Evolutionary conservation across 2,329 filamentous ascomycete species (phyloP).

Genomic region (Fusarium odoratissimum): DNA sequence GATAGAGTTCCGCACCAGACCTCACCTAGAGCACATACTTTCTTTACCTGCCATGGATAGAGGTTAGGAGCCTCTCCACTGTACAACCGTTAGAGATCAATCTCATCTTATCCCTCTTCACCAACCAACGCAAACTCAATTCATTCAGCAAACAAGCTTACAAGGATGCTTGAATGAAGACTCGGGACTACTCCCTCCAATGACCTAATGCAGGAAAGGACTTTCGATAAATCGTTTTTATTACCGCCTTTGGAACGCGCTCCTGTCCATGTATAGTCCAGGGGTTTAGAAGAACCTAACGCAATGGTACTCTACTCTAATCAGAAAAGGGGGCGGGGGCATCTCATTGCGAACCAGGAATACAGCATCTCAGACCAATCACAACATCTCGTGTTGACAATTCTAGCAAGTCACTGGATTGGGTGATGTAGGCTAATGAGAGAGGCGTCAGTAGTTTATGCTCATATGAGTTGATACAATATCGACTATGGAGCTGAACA

Average conservation of each 20-base stretch:
- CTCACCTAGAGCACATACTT: not conserved
- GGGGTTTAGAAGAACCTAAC: constrained; percentile 10
- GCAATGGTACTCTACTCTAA: not conserved
- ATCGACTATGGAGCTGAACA: not conserved
- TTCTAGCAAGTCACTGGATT: constrained; percentile 25
- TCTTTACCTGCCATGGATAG: not conserved
- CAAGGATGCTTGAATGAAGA: constrained; percentile 1
- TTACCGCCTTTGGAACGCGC: constrained; percentile 11
- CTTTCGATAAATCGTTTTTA: not conserved
- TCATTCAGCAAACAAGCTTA: constrained; percentile 1
- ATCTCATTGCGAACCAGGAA: constrained; percentile 2
- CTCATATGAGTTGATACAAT: not conserved
- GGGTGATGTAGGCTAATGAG: constrained; percentile 11
- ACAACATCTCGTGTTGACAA: constrained; percentile 2
- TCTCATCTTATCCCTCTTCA: not conserved
- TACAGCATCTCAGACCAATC: constrained; percentile 15
- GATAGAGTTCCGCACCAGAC: not conserved
- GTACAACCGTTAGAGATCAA: constrained; percentile 13
- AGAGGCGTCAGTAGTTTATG: constrained; percentile 6
- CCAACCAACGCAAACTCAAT: constrained; percentile 23
- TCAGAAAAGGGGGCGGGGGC: constrained; percentile 27
- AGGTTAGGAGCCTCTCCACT: not conserved
- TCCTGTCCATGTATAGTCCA: constrained; percentile 7
- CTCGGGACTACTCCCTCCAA: not conserved
- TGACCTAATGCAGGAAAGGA: not conserved